Percentiles rank a stretch among this genome's conserved stretches.
phyloP scores from a whole-genome alignment of 768 basidiomycete species.

The Leccinum subgranulosum region DNA sequence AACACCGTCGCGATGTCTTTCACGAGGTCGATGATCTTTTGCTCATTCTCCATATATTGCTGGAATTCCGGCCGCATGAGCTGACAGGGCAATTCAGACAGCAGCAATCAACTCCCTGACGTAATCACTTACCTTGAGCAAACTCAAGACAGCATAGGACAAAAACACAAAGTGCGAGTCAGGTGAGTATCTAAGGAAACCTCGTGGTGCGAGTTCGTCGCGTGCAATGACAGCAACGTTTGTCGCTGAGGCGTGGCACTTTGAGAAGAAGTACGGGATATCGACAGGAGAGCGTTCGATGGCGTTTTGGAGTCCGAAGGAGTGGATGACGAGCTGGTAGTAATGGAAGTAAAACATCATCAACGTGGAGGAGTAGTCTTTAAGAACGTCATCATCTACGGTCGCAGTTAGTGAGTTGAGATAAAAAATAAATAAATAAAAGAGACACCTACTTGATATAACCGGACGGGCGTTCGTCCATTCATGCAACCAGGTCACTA shows the following conservation, averaged over 20 bases:
- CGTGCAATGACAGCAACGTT: conserved; percentile 69
- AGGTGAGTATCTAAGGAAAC: conserved; percentile 78
- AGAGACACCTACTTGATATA: conserved; percentile 16
- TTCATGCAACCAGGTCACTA: conserved; percentile 60
- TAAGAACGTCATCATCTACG: conserved; percentile 26
- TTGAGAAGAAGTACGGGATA: conserved; percentile 80
- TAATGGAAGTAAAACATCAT: conserved; percentile 83
- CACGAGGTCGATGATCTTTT: conserved; percentile 64
- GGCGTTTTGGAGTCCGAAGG: conserved; percentile 96
- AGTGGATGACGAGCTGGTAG: conserved; percentile 84
- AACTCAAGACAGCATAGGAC: conserved; percentile 89
- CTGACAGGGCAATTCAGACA: conserved; percentile 38
- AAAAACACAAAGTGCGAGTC: conserved; percentile 90
- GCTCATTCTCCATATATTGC: conserved; percentile 69
- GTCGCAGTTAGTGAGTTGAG: conserved; percentile 2
- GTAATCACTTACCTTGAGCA: conserved; percentile 72
- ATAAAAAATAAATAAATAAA: not conserved
- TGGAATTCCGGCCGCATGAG: conserved; percentile 83
- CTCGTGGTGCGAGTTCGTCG: conserved; percentile 74
- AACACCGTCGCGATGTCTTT: conserved; percentile 81
- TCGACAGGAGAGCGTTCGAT: conserved; percentile 72
- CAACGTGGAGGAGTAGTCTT: conserved; percentile 25
- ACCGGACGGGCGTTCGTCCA: conserved; percentile 30
- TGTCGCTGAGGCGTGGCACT: conserved; percentile 70
- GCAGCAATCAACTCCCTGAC: not conserved